A percentile compares a stretch with the other conserved stretches of the same genome.
These are phyloP conservation scores for Ceratocystis ficicola DNA, from an alignment of 2,329 filamentous ascomycete species.

Conservation along the genomic window DNA sequence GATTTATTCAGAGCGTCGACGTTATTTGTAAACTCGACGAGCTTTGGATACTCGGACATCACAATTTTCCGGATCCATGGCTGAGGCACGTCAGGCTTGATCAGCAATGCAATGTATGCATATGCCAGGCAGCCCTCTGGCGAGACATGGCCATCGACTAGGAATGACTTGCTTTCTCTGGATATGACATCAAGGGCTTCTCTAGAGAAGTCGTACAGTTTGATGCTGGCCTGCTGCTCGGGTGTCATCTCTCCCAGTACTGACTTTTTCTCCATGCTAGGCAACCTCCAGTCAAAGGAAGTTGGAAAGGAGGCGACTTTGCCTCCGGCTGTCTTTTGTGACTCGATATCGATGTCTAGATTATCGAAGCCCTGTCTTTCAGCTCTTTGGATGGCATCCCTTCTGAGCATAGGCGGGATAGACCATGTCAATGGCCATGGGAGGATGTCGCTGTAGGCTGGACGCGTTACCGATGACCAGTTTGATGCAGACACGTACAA, in stretches of 20 bases:
- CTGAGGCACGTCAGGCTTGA: constrained; percentile 38
- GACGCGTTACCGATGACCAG: constrained; percentile 64
- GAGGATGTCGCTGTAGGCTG: constrained; percentile 67
- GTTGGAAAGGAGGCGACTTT: constrained; percentile 28
- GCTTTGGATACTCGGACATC: constrained; percentile 25
- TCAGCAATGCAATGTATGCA: constrained; percentile 67
- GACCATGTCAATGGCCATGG: constrained; percentile 84
- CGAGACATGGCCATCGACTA: constrained; percentile 24
- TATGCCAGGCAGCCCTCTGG: constrained; percentile 64
- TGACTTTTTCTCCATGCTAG: constrained; percentile 35
- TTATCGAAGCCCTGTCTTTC: constrained; percentile 56
- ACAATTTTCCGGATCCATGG: constrained; percentile 32
- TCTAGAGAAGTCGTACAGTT: constrained; percentile 58
- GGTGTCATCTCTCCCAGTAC: constrained; percentile 55
- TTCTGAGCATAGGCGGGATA: constrained; percentile 60
- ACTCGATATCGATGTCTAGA: constrained; percentile 47
- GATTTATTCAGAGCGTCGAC: constrained; percentile 19
- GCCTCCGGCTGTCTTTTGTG: constrained; percentile 28
- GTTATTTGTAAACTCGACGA: constrained; percentile 23
- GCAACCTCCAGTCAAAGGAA: constrained; percentile 32
- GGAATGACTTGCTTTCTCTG: constrained; percentile 23
- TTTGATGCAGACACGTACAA: constrained; percentile 86
- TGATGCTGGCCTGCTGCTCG: constrained; percentile 61
- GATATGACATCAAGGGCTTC: constrained; percentile 52
- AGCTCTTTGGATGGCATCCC: constrained; percentile 57